These are phyloP conservation scores for Pleodorina starrii DNA, from an alignment of 139 green algal genomes.

Conservation along the genomic window DNA sequence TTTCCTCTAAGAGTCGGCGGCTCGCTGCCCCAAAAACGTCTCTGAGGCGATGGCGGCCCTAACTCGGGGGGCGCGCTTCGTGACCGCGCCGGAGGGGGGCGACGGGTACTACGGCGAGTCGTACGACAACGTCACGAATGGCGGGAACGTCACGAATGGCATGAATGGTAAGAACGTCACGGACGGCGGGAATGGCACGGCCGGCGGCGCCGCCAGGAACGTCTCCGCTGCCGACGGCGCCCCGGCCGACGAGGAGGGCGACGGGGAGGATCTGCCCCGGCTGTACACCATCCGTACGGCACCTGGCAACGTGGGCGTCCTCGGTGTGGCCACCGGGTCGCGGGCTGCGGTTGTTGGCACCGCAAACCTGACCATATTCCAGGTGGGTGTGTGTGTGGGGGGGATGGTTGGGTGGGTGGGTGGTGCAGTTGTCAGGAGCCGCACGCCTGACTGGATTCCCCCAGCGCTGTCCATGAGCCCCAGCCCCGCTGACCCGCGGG, in stretches of 20 bases:
- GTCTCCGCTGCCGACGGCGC: background rate
- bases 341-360: background rate
- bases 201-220: background rate
- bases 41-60: background rate
- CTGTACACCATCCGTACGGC: background rate
- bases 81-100: background rate
- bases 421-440: no score
- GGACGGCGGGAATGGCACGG: background rate
- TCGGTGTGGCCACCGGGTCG: slow-evolving; percentile 13
- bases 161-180: no score
- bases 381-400: no score
- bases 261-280: background rate
- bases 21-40: background rate
- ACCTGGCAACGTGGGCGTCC: slow-evolving; percentile 1
- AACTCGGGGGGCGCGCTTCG: background rate
- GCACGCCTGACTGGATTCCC: no score
- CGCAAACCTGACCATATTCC: slow-evolving; percentile 24
- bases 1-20: background rate
- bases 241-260: background rate
- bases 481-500: no score
- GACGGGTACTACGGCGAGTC: background rate
- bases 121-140: background rate
- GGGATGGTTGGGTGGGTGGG: no score
- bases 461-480: no score
- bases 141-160: background rate